phyloP scores from a whole-genome alignment of 2,329 filamentous ascomycete species.

The Verticillium albo-atrum region DNA sequence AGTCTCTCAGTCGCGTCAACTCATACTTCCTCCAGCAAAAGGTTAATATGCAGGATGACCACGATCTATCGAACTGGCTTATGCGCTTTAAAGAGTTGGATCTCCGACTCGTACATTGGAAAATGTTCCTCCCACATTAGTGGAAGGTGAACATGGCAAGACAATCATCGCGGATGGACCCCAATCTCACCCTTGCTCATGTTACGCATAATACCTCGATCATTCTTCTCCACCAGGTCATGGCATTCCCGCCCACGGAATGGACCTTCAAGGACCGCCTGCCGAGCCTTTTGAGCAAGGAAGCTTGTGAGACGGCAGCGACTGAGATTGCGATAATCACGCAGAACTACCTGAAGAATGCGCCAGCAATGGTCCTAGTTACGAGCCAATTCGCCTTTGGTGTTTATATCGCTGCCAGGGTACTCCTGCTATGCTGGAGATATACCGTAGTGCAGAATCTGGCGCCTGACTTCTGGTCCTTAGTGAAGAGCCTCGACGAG shows the following conservation, averaged over 20 bases:
- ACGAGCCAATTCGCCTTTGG: constrained; percentile 37
- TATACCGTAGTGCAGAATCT: constrained; percentile 15
- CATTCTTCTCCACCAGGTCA: constrained; percentile 29
- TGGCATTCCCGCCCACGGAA: constrained; percentile 16
- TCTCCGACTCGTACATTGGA: constrained; percentile 31
- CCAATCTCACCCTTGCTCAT: constrained; percentile 30
- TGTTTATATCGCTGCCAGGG: constrained; percentile 32
- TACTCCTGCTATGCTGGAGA: constrained; percentile 28
- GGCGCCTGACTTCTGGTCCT: constrained; percentile 16
- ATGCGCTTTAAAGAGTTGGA: constrained; percentile 35
- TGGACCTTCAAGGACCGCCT: constrained; percentile 6
- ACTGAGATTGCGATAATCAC: constrained; percentile 36
- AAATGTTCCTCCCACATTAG: constrained; percentile 30
- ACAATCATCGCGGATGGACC: constrained; percentile 12
- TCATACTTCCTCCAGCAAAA: constrained; percentile 31
- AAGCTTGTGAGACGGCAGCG: constrained; percentile 37
- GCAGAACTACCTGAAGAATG: constrained; percentile 32
- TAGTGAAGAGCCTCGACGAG: constrained; percentile 14
- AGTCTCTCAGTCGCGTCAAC: constrained; percentile 31
- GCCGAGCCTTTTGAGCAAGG: constrained; percentile 30
- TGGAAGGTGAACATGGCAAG: constrained; percentile 26
- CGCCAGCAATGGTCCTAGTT: constrained; percentile 16
- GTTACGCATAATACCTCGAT: constrained; percentile 31
- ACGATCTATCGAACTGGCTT: constrained; percentile 28
- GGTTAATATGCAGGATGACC: constrained; percentile 22